Conservation (phyloP, 352 stramenopile genomes). For the Plasmopara muralis region DNA sequence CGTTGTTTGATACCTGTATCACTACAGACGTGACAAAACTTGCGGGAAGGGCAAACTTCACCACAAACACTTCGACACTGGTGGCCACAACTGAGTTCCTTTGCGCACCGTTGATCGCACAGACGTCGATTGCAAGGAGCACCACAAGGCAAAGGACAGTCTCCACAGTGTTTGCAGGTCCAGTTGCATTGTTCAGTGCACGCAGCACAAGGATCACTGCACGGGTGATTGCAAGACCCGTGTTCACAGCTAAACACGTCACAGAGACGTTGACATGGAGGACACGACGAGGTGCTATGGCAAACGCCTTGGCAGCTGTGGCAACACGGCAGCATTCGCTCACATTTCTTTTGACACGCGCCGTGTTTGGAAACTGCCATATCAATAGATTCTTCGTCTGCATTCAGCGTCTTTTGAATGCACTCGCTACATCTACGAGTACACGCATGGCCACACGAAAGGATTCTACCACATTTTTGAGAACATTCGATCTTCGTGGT, state of each 20-base stretch:
- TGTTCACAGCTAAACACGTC: constrained; percentile 50
- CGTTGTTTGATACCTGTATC: constrained; percentile 25
- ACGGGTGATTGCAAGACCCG: constrained; percentile 46
- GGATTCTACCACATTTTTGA: constrained; percentile 14
- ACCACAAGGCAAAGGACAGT: constrained; percentile 53
- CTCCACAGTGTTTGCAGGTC: constrained; percentile 52
- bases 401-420: constrained; percentile 26
- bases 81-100: constrained; percentile 53
- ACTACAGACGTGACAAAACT: constrained; percentile 57
- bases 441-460: constrained; percentile 37
- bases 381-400: constrained; percentile 13
- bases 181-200: constrained; percentile 70
- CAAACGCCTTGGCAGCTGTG: constrained; percentile 55
- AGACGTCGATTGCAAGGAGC: constrained; percentile 37
- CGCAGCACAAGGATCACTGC: constrained; percentile 43
- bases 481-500: constrained; percentile 18
- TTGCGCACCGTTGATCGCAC: constrained; percentile 46
- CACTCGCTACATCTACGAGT: constrained; percentile 29
- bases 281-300: constrained; percentile 42
- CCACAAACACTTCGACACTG: constrained; percentile 72
- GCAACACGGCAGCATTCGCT: constrained; percentile 52
- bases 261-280: constrained; percentile 47
- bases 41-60: constrained; percentile 47
- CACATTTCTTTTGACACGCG: constrained; percentile 53
- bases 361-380: constrained; percentile 32